Evolutionary conservation across 768 basidiomycete species (phyloP).

Genomic region (Candolleomyces eurysporus): DNA sequence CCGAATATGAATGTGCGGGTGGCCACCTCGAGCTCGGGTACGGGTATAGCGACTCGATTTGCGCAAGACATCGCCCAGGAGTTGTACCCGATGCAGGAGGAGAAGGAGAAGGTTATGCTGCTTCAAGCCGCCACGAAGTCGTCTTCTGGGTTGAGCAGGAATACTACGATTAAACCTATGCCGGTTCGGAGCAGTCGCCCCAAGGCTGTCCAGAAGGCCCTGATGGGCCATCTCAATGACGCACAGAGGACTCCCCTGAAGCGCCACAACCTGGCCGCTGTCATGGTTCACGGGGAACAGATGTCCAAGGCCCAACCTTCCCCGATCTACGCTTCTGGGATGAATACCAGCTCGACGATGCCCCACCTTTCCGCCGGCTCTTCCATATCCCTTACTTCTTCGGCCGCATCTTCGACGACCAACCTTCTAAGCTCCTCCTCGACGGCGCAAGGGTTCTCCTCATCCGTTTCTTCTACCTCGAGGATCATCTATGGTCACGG

Average conservation of each 20-base stretch:
- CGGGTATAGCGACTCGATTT: conserved; percentile 25
- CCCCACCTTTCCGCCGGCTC: conserved; percentile 21
- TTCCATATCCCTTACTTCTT: conserved; percentile 11
- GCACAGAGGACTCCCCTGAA: conserved; percentile 11
- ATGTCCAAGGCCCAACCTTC: conserved; percentile 13
- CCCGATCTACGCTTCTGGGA: conserved; percentile 10
- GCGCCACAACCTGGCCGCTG: conserved; percentile 3
- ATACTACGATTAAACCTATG: conserved; percentile 3
- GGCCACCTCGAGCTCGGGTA: conserved; percentile 22
- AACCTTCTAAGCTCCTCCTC: conserved; percentile 4
- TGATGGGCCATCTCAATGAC: not conserved
- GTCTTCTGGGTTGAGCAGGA: conserved; percentile 1
- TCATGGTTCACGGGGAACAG: not conserved
- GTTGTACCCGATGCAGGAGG: conserved; percentile 3
- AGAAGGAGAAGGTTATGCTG: not conserved
- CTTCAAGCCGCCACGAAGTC: not conserved
- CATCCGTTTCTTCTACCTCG: conserved; percentile 1
- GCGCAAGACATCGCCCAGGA: conserved; percentile 9
- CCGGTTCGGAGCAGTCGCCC: not conserved
- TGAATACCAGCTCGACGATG: conserved; percentile 32
- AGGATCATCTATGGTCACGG: not conserved
- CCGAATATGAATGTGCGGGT: conserved; percentile 28
- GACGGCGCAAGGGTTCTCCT: conserved; percentile 2
- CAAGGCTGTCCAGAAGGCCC: not conserved
- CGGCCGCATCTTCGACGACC: conserved; percentile 16